Evolutionary conservation across 352 stramenopile species (phyloP).

Genomic region (Phytophthora cryptogea): DNA sequence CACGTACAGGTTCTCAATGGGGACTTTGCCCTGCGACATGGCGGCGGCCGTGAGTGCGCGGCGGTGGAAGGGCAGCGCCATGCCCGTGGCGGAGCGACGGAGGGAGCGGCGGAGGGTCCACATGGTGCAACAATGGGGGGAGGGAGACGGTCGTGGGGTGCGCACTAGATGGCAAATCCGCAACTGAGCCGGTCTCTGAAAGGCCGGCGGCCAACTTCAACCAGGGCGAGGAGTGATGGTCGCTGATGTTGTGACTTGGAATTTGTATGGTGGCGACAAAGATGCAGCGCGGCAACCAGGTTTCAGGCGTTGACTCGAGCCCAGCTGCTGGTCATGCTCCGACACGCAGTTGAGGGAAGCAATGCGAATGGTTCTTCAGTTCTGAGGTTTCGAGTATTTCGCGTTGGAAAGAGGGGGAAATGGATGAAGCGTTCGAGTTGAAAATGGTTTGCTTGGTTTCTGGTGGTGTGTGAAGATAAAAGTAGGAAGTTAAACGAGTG

Average conservation of each 20-base stretch:
- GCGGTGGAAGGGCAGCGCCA: constrained; percentile 16
- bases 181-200: constrained; percentile 16
- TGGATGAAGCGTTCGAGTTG: no score
- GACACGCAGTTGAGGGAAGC: constrained; percentile 11
- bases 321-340: constrained; percentile 13
- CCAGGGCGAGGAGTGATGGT: constrained; percentile 21
- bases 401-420: neutral
- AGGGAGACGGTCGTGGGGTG: constrained; percentile 14
- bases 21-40: constrained; percentile 43
- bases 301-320: constrained; percentile 17
- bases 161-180: constrained; percentile 20
- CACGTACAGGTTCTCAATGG: constrained; percentile 68
- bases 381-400: constrained; percentile 12
- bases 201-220: constrained; percentile 17
- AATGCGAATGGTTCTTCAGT: constrained; percentile 1
- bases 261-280: constrained; percentile 17
- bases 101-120: constrained; percentile 32
- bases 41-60: constrained; percentile 43
- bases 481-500: neutral
- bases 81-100: constrained; percentile 20
- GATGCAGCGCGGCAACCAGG: constrained; percentile 10
- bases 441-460: no score
- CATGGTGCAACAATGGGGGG: constrained; percentile 4
- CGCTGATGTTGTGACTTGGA: constrained; percentile 14
- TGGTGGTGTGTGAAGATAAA: no score